Evolutionary conservation across 2,329 filamentous ascomycete genomes (phyloP).

Genomic region (Lasiodiplodia sp.): DNA sequence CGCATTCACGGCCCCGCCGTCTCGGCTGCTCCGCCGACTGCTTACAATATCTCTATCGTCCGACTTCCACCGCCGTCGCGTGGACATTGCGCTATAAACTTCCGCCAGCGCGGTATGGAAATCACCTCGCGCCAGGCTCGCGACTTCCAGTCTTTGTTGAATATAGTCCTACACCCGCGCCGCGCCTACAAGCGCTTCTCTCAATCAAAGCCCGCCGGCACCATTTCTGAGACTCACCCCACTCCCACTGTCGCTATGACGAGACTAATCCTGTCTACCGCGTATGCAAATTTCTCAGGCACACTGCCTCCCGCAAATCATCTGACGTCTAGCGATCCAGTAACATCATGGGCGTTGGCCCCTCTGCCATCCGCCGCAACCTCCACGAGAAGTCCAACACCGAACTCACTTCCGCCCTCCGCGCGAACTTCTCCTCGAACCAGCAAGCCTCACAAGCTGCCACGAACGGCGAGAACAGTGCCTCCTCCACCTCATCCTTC

Average conservation of each 20-base stretch:
- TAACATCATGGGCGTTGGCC: conserved; percentile 86
- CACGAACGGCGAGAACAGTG: conserved; percentile 38
- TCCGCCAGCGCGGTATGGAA: conserved; percentile 24
- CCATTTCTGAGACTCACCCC: conserved; percentile 9
- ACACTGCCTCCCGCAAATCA: conserved; percentile 32
- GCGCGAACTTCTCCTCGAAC: conserved; percentile 79
- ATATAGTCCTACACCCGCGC: conserved; percentile 13
- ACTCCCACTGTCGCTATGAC: conserved; percentile 42
- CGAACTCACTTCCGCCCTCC: conserved; percentile 87
- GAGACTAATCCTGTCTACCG: conserved; percentile 85
- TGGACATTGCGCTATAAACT: background rate
- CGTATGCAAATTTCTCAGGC: conserved; percentile 63
- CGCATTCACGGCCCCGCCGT: background rate
- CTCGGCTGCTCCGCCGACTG: conserved; percentile 20
- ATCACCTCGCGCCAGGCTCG: conserved; percentile 31
- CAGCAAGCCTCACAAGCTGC: conserved; percentile 62
- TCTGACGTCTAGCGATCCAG: conserved; percentile 65
- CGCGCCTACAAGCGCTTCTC: conserved; percentile 11
- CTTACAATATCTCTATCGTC: conserved; percentile 21
- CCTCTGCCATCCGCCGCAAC: conserved; percentile 82
- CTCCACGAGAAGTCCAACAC: conserved; percentile 85
- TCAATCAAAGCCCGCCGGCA: conserved; percentile 6
- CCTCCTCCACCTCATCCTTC: conserved; percentile 46
- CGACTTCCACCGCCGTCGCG: conserved; percentile 10
- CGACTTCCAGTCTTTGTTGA: conserved; percentile 33